Percentiles rank a stretch among this genome's conserved stretches.
Conservation (phyloP, 1,139 yeast species). For the Diutina rugosa region DNA sequence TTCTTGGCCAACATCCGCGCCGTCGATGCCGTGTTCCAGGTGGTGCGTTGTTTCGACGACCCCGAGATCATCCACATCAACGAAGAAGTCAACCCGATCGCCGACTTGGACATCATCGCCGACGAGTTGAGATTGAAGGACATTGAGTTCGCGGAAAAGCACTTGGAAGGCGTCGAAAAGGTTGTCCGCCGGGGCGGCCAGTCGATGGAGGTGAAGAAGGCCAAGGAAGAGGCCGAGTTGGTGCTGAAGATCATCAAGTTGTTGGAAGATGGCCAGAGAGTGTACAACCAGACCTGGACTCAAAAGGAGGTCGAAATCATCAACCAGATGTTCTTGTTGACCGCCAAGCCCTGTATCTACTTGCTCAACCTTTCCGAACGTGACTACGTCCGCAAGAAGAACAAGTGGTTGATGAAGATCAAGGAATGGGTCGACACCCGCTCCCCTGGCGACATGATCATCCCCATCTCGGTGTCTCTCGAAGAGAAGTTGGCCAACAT, state of each 20-base stretch:
- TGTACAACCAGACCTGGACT: slow-evolving; percentile 85
- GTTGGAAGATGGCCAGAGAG: slow-evolving; percentile 77
- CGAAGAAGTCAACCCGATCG: slow-evolving; percentile 93
- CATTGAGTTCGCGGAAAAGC: slow-evolving; percentile 87
- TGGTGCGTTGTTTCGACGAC: slow-evolving; percentile 95
- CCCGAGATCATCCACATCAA: slow-evolving; percentile 96
- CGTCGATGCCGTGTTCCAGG: slow-evolving; percentile 96
- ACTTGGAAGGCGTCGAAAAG: slow-evolving; percentile 78
- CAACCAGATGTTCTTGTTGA: slow-evolving; percentile 75
- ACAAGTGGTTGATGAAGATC: slow-evolving; percentile 80
- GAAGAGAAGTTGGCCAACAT: slow-evolving; percentile 88
- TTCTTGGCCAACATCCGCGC: slow-evolving; percentile 96
- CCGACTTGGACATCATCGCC: slow-evolving; percentile 86
- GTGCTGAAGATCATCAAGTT: slow-evolving; percentile 65
- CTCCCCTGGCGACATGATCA: slow-evolving; percentile 91
- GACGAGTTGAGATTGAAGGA: slow-evolving; percentile 94
- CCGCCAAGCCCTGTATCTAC: slow-evolving; percentile 95
- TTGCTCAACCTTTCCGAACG: slow-evolving; percentile 88
- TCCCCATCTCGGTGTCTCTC: slow-evolving; percentile 84
- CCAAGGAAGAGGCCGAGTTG: slow-evolving; percentile 81
- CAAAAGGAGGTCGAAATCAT: slow-evolving; percentile 82
- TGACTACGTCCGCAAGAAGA: slow-evolving; percentile 94
- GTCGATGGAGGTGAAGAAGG: slow-evolving; percentile 86
- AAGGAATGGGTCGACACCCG: slow-evolving; percentile 93
- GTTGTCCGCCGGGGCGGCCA: slow-evolving; percentile 91